phyloP scores from a whole-genome alignment of 2,329 filamentous ascomycete species.

The Ramularia endophylla region DNA sequence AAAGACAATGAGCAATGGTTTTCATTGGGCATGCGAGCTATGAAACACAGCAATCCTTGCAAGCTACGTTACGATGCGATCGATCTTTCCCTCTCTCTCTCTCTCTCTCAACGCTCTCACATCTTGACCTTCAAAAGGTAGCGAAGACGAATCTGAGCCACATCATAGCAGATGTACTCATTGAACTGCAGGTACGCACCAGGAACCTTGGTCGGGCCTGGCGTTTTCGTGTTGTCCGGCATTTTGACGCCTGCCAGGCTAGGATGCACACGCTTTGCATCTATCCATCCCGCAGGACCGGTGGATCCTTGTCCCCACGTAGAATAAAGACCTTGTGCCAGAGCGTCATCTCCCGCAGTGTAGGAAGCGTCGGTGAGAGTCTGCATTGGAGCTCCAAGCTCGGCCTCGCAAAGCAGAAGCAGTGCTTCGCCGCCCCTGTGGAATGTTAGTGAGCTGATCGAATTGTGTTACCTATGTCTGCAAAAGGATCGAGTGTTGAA shows the following conservation, averaged over 20 bases:
- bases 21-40: too few species aligned
- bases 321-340: slow-evolving; percentile 53
- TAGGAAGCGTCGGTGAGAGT: slow-evolving; percentile 55
- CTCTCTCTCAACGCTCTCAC: too few species aligned
- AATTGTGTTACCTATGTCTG: too few species aligned
- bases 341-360: slow-evolving; percentile 58
- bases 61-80: too few species aligned
- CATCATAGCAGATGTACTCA: slow-evolving; percentile 67
- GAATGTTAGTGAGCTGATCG: slow-evolving; percentile 43
- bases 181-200: slow-evolving; percentile 57
- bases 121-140: slow-evolving; percentile 60
- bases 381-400: slow-evolving; percentile 70
- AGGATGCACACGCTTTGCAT: slow-evolving; percentile 61
- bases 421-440: slow-evolving; percentile 56
- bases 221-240: slow-evolving; percentile 24
- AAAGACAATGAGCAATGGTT: too few species aligned
- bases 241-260: slow-evolving; percentile 64
- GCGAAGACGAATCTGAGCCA: slow-evolving; percentile 62
- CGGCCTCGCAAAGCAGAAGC: slow-evolving; percentile 76
- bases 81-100: too few species aligned
- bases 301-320: slow-evolving; percentile 65
- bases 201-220: slow-evolving; percentile 13
- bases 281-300: slow-evolving; percentile 67
- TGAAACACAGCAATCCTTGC: too few species aligned
- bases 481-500: too few species aligned